A percentile compares a stretch with the other conserved stretches of the same genome.
These are phyloP conservation scores for Aspergillus fumigatus DNA, from an alignment of 2,329 filamentous ascomycete genomes.

Conservation along the genomic window DNA sequence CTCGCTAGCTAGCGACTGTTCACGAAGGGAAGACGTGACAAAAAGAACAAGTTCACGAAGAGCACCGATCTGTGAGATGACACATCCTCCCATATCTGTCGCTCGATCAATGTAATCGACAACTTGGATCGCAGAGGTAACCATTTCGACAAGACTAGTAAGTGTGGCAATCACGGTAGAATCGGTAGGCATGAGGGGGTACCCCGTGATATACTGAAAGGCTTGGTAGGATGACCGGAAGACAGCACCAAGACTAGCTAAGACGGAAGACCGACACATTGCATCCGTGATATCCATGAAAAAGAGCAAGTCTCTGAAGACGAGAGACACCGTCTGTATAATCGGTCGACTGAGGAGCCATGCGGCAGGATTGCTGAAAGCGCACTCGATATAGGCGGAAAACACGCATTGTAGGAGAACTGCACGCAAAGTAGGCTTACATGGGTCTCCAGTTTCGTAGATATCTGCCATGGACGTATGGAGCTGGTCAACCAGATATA, in stretches of 20 bases:
- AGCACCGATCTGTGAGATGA: constrained; percentile 33
- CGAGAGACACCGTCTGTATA: constrained; percentile 43
- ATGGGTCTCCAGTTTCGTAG: constrained; percentile 38
- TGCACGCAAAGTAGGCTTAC: constrained; percentile 45
- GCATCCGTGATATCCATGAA: constrained; percentile 42
- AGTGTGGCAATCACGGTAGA: constrained; percentile 37
- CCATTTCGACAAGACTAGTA: constrained; percentile 37
- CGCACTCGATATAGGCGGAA: constrained; percentile 52
- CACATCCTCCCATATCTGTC: constrained; percentile 18
- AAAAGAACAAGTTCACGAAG: constrained; percentile 39
- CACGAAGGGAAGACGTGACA: constrained; percentile 23
- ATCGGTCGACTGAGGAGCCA: constrained; percentile 53
- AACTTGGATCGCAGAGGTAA: constrained; percentile 37
- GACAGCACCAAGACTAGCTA: constrained; percentile 34
- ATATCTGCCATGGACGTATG: constrained; percentile 45
- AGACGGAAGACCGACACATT: constrained; percentile 33
- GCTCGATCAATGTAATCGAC: constrained; percentile 46
- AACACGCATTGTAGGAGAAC: constrained; percentile 53
- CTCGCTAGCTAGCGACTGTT: constrained; percentile 10
- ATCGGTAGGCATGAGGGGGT: constrained; percentile 33
- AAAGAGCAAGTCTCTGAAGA: constrained; percentile 43
- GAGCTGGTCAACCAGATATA: constrained; percentile 53
- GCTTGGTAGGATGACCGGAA: constrained; percentile 36
- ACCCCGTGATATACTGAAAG: constrained; percentile 32
- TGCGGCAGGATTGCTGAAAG: constrained; percentile 42